Evolutionary conservation across 495 filamentous ascomycete genomes (phyloP).

Genomic region (Neohortaea acidophila): DNA sequence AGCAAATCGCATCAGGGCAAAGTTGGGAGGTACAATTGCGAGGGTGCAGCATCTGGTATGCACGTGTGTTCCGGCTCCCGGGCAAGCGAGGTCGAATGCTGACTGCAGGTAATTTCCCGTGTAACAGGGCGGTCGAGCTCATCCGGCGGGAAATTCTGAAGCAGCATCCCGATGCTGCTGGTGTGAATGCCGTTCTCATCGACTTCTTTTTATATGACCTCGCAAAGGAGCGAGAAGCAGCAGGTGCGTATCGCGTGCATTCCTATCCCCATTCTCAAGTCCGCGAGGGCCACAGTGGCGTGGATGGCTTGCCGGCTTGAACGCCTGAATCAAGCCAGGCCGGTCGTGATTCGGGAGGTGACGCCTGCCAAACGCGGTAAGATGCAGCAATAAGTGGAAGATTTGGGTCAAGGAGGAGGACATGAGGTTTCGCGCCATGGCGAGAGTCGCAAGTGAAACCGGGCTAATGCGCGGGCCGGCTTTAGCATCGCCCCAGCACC

Average conservation of each 20-base stretch:
- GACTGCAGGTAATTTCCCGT: neutral
- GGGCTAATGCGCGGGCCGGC: neutral
- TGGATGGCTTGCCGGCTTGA: too few species aligned
- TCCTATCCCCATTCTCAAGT: too few species aligned
- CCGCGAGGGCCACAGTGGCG: too few species aligned
- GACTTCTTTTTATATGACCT: constrained; percentile 95
- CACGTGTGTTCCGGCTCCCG: neutral
- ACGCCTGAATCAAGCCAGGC: too few species aligned
- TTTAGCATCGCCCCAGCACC: neutral
- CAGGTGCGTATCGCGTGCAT: too few species aligned
- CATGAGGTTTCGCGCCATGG: too few species aligned
- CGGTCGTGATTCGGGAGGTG: too few species aligned
- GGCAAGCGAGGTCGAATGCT: too few species aligned
- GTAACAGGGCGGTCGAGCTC: constrained; percentile 70
- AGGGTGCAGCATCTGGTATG: constrained; percentile 29
- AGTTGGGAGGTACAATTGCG: constrained; percentile 79
- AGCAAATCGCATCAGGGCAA: constrained; percentile 52
- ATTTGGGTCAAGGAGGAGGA: too few species aligned
- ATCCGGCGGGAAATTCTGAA: constrained; percentile 68
- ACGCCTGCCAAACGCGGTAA: too few species aligned
- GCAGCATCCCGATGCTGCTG: constrained; percentile 46
- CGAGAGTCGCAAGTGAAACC: too few species aligned
- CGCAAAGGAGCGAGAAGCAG: constrained; percentile 60
- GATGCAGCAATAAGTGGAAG: too few species aligned
- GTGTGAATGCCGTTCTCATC: constrained; percentile 77